These are phyloP conservation scores for Aspergillus bertholletiae DNA, from an alignment of 495 filamentous ascomycete genomes.

Conservation along the genomic window DNA sequence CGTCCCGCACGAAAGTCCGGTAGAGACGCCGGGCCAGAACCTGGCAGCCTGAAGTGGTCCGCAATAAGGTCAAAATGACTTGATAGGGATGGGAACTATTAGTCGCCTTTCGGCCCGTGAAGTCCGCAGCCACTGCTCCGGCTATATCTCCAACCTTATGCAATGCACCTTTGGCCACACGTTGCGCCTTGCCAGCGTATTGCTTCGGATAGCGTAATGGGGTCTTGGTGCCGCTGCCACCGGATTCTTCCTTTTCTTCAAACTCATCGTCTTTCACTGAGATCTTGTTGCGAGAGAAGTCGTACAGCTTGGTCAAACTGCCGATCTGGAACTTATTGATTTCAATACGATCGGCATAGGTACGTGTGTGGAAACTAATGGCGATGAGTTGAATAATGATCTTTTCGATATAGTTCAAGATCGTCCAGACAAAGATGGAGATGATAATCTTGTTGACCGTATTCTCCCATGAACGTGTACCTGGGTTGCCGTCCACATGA, in stretches of 20 bases:
- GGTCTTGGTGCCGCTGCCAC: slow-evolving; percentile 60
- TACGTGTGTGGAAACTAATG: slow-evolving; percentile 85
- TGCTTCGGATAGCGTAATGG: slow-evolving; percentile 70
- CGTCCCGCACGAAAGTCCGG: slow-evolving; percentile 76
- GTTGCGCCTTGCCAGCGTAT: slow-evolving; percentile 59
- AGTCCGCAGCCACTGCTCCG: slow-evolving; percentile 89
- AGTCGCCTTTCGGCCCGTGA: slow-evolving; percentile 75
- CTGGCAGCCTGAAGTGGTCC: slow-evolving; percentile 70
- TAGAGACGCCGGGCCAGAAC: slow-evolving; percentile 90
- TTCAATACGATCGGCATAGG: slow-evolving; percentile 88
- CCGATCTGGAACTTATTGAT: slow-evolving; percentile 87
- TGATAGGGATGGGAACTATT: slow-evolving; percentile 79
- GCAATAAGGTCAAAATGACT: slow-evolving; percentile 71
- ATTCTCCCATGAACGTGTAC: slow-evolving; percentile 63
- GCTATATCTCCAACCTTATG: slow-evolving; percentile 84
- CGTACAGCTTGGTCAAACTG: slow-evolving; percentile 77
- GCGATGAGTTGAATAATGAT: slow-evolving; percentile 94
- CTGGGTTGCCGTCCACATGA: slow-evolving; percentile 55
- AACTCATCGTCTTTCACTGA: slow-evolving; percentile 70
- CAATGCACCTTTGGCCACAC: slow-evolving; percentile 67
- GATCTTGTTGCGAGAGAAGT: slow-evolving; percentile 72
- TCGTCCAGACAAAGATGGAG: slow-evolving; percentile 71
- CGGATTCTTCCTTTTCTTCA: slow-evolving; percentile 44
- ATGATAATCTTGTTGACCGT: slow-evolving; percentile 86
- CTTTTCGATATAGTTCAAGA: slow-evolving; percentile 86